Conservation (phyloP, 2,329 filamentous ascomycete species). For the Exophiala sp. region DNA sequence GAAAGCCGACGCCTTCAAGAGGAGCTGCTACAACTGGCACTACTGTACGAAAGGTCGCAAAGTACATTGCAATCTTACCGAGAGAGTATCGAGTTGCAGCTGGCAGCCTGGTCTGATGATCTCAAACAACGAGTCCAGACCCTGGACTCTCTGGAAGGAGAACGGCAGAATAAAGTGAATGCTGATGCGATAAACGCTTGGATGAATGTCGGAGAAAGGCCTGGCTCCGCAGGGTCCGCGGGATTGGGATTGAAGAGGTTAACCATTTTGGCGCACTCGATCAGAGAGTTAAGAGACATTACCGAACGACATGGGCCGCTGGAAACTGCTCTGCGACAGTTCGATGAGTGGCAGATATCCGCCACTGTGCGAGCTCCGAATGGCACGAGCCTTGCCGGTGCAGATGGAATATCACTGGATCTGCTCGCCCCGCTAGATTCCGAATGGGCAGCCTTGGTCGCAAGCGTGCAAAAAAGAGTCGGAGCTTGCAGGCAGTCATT, state of each 20-base stretch:
- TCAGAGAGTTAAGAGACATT: conserved; percentile 8
- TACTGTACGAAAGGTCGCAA: conserved; percentile 32
- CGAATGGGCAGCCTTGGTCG: conserved; percentile 11
- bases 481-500: conserved; percentile 11
- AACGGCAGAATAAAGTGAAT: conserved; percentile 34
- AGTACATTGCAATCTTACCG: conserved; percentile 13
- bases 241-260: conserved; percentile 3
- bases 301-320: conserved; percentile 8
- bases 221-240: background rate
- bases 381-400: background rate
- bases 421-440: conserved; percentile 3
- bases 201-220: conserved; percentile 2
- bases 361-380: conserved; percentile 5
- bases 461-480: conserved; percentile 7
- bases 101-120: conserved; percentile 1
- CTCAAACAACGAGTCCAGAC: conserved; percentile 32
- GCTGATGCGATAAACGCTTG: conserved; percentile 23
- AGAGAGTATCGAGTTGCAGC: conserved; percentile 10
- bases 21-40: conserved; percentile 41
- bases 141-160: conserved; percentile 33
- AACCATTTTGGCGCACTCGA: conserved; percentile 13
- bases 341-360: conserved; percentile 13
- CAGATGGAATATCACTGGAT: background rate
- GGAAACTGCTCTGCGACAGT: conserved; percentile 8
- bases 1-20: conserved; percentile 38